Percentiles rank a stretch among this genome's conserved stretches.
Conservation (phyloP, 2,329 filamentous ascomycete genomes). For the Nannizziopsis arthrosporioides region DNA sequence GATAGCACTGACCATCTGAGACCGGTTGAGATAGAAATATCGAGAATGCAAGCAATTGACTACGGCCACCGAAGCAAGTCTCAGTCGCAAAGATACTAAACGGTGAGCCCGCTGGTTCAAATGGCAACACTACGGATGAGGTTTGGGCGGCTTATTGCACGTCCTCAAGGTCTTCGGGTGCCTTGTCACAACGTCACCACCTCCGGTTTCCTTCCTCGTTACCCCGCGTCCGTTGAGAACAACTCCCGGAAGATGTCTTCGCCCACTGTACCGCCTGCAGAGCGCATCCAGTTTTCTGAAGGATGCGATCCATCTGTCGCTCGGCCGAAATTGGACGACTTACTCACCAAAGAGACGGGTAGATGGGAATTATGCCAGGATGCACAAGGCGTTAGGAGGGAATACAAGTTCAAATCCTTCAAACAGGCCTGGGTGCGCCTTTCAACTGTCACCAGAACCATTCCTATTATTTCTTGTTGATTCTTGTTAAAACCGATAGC, state of each 20-base stretch:
- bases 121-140: background rate
- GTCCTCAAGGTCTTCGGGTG: background rate
- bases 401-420: constrained; percentile 11
- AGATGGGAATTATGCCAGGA: constrained; percentile 5
- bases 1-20: too few species aligned
- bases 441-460: background rate
- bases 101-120: background rate
- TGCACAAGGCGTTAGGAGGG: constrained; percentile 1
- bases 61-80: too few species aligned
- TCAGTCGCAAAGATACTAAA: too few species aligned
- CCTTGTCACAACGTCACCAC: background rate
- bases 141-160: background rate
- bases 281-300: constrained; percentile 1
- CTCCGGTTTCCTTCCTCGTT: background rate
- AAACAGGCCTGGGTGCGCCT: constrained; percentile 9
- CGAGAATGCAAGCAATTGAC: too few species aligned
- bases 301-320: constrained; percentile 5
- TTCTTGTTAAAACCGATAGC: background rate
- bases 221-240: background rate
- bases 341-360: constrained; percentile 4
- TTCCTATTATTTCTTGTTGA: background rate
- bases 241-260: background rate
- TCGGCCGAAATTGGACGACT: constrained; percentile 1
- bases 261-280: background rate
- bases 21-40: too few species aligned